phyloP scores from a whole-genome alignment of 345 rosid species.

The Gossypium longicalyx region DNA sequence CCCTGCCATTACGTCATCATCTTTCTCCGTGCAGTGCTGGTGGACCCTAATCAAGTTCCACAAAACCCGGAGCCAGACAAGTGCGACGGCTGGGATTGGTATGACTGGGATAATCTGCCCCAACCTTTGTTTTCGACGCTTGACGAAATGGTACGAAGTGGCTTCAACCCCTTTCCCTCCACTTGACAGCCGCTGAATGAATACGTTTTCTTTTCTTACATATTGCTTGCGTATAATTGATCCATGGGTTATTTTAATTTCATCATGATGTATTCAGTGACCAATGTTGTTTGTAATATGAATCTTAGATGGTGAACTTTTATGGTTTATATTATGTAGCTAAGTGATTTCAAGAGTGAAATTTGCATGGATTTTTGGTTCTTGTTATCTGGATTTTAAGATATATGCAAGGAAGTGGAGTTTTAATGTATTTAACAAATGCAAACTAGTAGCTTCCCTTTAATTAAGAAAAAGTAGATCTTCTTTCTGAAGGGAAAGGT shows the following conservation, averaged over 20 bases:
- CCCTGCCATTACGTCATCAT: slow-evolving; percentile 68
- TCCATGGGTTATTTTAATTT: background rate
- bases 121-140: slow-evolving; percentile 72
- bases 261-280: background rate
- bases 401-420: background rate
- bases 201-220: background rate
- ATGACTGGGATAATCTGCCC: slow-evolving; percentile 65
- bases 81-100: slow-evolving; percentile 85
- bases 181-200: background rate
- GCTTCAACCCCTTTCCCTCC: slow-evolving; percentile 52
- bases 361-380: background rate
- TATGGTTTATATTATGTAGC: no score
- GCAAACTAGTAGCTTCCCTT: background rate
- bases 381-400: background rate
- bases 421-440: background rate
- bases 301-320: background rate
- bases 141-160: slow-evolving; percentile 49
- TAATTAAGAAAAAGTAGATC: no score
- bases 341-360: background rate
- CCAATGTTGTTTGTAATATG: background rate
- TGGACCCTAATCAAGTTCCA: slow-evolving; percentile 42
- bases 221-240: background rate
- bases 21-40: slow-evolving; percentile 45
- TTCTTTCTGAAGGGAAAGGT: no score
- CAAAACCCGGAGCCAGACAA: slow-evolving; percentile 64